A percentile compares a stretch with the other conserved stretches of the same genome.
Evolutionary conservation across 2,329 filamentous ascomycete genomes (phyloP).

Genomic region (Cladophialophora exuberans): DNA sequence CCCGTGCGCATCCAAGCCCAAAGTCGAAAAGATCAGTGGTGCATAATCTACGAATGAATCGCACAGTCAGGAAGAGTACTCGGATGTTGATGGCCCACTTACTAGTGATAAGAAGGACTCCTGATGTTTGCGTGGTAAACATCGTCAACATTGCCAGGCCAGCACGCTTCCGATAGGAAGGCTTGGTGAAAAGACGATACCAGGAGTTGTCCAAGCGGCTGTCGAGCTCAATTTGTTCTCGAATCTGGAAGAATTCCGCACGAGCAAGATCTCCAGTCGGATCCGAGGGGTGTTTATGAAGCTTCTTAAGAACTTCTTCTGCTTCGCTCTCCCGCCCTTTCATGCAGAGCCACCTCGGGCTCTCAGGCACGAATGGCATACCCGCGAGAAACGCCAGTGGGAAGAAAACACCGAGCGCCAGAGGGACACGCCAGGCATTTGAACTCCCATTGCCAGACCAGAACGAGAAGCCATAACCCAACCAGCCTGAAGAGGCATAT

Average conservation of each 20-base stretch:
- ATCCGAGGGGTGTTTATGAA: neutral
- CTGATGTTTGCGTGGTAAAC: conserved; percentile 35
- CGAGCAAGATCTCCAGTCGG: neutral
- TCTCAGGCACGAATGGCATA: neutral
- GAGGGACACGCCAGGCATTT: conserved; percentile 29
- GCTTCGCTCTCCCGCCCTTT: neutral
- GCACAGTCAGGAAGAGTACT: no score
- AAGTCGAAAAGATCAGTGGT: neutral
- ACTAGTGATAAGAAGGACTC: conserved; percentile 46
- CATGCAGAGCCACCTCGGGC: neutral
- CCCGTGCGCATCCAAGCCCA: neutral
- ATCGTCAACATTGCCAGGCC: conserved; percentile 19
- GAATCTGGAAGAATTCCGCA: conserved; percentile 31
- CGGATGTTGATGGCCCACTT: no score
- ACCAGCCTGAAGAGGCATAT: conserved; percentile 1
- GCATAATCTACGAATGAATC: no score
- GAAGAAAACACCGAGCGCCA: conserved; percentile 17
- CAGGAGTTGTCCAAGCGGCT: conserved; percentile 17
- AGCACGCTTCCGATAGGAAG: conserved; percentile 24
- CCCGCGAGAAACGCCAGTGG: conserved; percentile 9
- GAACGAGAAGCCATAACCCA: conserved; percentile 26
- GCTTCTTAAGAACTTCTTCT: neutral
- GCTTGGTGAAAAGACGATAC: conserved; percentile 22
- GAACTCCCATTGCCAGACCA: conserved; percentile 16
- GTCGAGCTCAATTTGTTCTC: conserved; percentile 26